Conservation (phyloP, 805 yeast species). For the Candida succiphila region DNA sequence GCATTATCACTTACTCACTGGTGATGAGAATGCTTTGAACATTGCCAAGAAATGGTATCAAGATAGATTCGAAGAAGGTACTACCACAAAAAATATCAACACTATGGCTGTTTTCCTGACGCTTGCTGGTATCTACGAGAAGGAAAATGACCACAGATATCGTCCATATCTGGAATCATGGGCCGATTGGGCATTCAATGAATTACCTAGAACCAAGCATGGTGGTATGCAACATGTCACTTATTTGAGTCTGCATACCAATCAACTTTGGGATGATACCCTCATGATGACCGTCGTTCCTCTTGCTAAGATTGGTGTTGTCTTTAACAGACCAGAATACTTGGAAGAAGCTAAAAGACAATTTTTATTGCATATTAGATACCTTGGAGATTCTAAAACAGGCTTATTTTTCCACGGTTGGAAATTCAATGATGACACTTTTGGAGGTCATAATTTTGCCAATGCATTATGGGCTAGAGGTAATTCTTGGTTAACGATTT, state of each 20-base stretch:
- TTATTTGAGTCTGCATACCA: slow-evolving; percentile 18
- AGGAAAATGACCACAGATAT: slow-evolving; percentile 9
- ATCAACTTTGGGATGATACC: slow-evolving; percentile 24
- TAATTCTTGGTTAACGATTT: slow-evolving; percentile 27
- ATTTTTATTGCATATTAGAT: slow-evolving; percentile 22
- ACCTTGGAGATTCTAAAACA: slow-evolving; percentile 20
- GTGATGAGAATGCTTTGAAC: slow-evolving; percentile 12
- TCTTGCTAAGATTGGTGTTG: slow-evolving; percentile 22
- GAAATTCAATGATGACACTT: slow-evolving; percentile 11
- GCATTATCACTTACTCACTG: slow-evolving; percentile 23
- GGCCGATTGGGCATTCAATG: slow-evolving; percentile 26
- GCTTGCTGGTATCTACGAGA: slow-evolving; percentile 21
- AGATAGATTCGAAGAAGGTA: slow-evolving; percentile 21
- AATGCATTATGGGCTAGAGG: slow-evolving; percentile 28
- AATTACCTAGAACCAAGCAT: slow-evolving; percentile 20
- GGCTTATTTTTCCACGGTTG: slow-evolving; percentile 28
- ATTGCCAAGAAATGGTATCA: slow-evolving; percentile 21
- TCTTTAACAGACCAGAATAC: slow-evolving; percentile 20
- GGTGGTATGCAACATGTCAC: slow-evolving; percentile 28
- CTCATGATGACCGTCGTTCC: slow-evolving; percentile 29
- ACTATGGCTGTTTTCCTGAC: slow-evolving; percentile 27
- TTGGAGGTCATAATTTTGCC: slow-evolving; percentile 16
- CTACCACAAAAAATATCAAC: slow-evolving; percentile 24
- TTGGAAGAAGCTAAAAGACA: slow-evolving; percentile 25
- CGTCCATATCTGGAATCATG: slow-evolving; percentile 23